Conservation (phyloP, 371 early-diverging fungal genomes). For the Lichtheimia ramosa region DNA sequence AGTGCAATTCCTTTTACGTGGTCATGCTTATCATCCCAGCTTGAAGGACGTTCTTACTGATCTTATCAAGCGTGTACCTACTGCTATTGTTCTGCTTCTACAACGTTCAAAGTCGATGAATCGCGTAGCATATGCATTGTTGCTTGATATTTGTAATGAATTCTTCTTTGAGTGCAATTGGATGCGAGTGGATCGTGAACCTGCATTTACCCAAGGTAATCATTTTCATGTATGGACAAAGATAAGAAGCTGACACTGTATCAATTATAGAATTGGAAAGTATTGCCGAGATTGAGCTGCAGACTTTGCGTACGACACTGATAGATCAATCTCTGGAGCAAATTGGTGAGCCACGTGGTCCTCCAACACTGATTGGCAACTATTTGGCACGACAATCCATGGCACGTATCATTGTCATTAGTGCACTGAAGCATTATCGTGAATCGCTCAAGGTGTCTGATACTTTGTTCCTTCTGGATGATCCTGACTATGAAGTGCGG, state of each 20-base stretch:
- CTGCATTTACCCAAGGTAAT: constrained; percentile 22
- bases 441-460: constrained; percentile 12
- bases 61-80: constrained; percentile 42
- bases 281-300: not conserved
- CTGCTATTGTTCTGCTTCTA: constrained; percentile 16
- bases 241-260: not conserved
- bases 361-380: constrained; percentile 29
- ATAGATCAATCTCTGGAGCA: constrained; percentile 6
- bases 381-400: constrained; percentile 49
- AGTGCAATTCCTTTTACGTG: constrained; percentile 59
- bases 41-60: constrained; percentile 25
- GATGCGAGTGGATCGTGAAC: constrained; percentile 26
- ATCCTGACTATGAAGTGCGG: constrained; percentile 63
- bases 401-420: constrained; percentile 39
- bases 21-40: constrained; percentile 51
- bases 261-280: not conserved
- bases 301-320: constrained; percentile 1
- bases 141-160: constrained; percentile 51
- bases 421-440: constrained; percentile 22
- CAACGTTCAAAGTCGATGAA: constrained; percentile 23
- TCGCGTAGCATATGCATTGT: constrained; percentile 41
- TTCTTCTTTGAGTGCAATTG: constrained; percentile 54
- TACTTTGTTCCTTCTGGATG: constrained; percentile 29
- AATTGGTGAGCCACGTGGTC: not conserved
- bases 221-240: not conserved